These are phyloP conservation scores for Kokia cookei DNA, from an alignment of 441 rosid genomes.

Conservation along the genomic window DNA sequence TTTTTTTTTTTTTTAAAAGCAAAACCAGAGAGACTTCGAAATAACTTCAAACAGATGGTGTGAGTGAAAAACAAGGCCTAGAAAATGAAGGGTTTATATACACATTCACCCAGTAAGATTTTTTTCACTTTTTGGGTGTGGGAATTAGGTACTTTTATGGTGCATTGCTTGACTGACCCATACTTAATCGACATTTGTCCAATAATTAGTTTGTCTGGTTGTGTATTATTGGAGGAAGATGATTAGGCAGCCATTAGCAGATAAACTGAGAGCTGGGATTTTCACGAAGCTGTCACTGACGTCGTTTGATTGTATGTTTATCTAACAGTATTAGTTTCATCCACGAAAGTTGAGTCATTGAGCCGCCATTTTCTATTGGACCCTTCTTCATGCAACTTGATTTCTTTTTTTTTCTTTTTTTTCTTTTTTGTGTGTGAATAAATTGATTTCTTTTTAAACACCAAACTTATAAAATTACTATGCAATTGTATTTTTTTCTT, in stretches of 20 bases:
- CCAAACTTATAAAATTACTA: no score
- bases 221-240: neutral
- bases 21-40: neutral
- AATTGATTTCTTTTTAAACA: no score
- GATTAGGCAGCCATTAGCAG: neutral
- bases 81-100: neutral
- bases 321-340: neutral
- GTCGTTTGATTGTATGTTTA: neutral
- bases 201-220: neutral
- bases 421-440: no score
- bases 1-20: neutral
- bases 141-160: neutral
- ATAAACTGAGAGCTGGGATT: neutral
- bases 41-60: neutral
- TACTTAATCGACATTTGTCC: neutral
- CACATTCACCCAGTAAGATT: neutral
- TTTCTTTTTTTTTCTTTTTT: no score
- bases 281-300: constrained; percentile 38
- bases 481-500: no score
- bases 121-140: neutral
- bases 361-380: neutral
- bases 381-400: neutral
- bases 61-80: neutral
- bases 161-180: neutral
- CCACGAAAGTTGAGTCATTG: neutral